Evolutionary conservation across 2,329 filamentous ascomycete species (phyloP).

Genomic region (Cladosporium sp.): DNA sequence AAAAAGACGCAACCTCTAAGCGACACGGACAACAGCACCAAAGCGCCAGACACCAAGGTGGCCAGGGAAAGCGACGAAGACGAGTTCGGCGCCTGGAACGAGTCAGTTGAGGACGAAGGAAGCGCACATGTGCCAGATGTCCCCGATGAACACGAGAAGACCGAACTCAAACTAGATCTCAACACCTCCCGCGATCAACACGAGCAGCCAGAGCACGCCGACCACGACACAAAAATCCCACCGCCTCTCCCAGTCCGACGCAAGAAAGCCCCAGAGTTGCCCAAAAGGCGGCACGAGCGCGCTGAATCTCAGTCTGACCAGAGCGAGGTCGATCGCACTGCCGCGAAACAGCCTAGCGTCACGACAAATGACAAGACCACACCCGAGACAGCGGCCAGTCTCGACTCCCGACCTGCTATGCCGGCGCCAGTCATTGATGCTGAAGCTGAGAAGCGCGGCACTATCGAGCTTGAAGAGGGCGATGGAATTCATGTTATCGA

Average conservation of each 20-base stretch:
- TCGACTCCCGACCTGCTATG: background rate
- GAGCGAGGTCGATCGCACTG: background rate
- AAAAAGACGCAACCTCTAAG: background rate
- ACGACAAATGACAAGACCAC: background rate
- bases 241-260: constrained; percentile 12
- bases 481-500: constrained; percentile 9
- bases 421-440: background rate
- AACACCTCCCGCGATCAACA: background rate
- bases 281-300: background rate
- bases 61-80: constrained; percentile 13
- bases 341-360: background rate
- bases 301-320: background rate
- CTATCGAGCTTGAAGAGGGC: constrained; percentile 7
- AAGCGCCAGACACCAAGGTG: background rate
- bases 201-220: background rate
- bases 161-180: background rate
- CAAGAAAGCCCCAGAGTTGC: background rate
- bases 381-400: no score
- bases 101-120: background rate
- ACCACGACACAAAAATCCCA: background rate
- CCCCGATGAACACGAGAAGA: background rate
- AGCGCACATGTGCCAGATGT: background rate
- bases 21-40: background rate
- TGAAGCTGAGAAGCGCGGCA: constrained; percentile 8
- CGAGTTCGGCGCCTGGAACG: constrained; percentile 25